Percentiles rank a stretch among this genome's conserved stretches.
Conservation (phyloP, 2,329 filamentous ascomycete genomes). For the Colletotrichum sp. region DNA sequence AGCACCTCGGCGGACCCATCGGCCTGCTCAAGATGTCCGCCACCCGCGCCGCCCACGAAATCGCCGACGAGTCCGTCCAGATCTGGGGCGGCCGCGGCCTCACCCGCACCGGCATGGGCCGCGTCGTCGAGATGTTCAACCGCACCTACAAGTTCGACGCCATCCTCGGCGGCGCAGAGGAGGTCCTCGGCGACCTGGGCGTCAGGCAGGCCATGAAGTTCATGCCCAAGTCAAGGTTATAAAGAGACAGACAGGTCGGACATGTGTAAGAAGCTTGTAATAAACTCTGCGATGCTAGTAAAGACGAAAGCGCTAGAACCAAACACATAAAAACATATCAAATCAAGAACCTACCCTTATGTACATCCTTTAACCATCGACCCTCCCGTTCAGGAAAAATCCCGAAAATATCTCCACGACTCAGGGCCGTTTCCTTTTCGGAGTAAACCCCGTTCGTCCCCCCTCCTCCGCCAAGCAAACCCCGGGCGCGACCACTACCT, state of each 20-base stretch:
- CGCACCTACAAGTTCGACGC: conserved; percentile 83
- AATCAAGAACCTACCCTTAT: background rate
- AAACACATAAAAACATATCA: background rate
- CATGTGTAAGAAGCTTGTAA: fast-evolving
- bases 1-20: conserved; percentile 79
- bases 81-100: conserved; percentile 85
- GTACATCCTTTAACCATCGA: background rate
- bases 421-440: background rate
- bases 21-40: conserved; percentile 80
- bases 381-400: background rate
- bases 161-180: conserved; percentile 81
- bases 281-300: fast-evolving
- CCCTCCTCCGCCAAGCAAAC: background rate
- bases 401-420: background rate
- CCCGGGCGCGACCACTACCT: background rate
- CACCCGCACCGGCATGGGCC: conserved; percentile 84
- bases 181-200: conserved; percentile 81
- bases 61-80: conserved; percentile 83
- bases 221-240: conserved; percentile 86
- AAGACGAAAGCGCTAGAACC: background rate
- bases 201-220: conserved; percentile 83
- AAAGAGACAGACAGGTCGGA: conserved; percentile 26
- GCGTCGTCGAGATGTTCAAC: conserved; percentile 83
- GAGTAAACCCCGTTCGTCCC: background rate
- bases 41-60: conserved; percentile 80